phyloP scores from a whole-genome alignment of 352 stramenopile species.

The Pythium phragmiticola region DNA sequence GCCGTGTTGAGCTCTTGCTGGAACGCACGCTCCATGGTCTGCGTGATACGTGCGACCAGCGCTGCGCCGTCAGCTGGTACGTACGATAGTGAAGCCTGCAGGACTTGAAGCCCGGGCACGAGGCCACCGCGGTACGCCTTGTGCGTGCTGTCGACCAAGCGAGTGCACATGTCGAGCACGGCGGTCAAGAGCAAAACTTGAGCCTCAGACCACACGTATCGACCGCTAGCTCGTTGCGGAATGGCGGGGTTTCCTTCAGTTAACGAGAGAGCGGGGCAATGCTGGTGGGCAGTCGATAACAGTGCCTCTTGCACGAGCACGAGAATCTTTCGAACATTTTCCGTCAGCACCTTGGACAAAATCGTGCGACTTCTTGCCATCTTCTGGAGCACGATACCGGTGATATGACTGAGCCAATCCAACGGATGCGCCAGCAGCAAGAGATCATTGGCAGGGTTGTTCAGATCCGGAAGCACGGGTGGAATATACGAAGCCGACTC shows the following conservation, averaged over 20 bases:
- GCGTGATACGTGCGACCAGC: slow-evolving; percentile 58
- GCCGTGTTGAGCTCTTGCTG: slow-evolving; percentile 75
- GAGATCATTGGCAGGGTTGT: not conserved
- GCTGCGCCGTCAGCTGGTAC: slow-evolving; percentile 25
- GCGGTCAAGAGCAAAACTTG: slow-evolving; percentile 72
- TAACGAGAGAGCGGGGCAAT: slow-evolving; percentile 1
- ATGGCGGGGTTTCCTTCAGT: no score
- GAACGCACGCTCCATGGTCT: slow-evolving; percentile 61
- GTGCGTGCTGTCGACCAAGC: slow-evolving; percentile 75
- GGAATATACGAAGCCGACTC: slow-evolving; percentile 15
- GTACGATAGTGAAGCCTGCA: slow-evolving; percentile 58
- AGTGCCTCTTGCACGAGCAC: slow-evolving; percentile 69
- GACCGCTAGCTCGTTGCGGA: slow-evolving; percentile 19
- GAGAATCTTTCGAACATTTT: slow-evolving; percentile 79
- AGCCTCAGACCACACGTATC: slow-evolving; percentile 48
- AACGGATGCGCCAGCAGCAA: slow-evolving; percentile 38
- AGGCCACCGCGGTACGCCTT: slow-evolving; percentile 73
- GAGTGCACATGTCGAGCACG: slow-evolving; percentile 69
- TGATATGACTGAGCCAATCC: slow-evolving; percentile 64
- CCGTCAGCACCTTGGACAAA: slow-evolving; percentile 60
- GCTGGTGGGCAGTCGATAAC: slow-evolving; percentile 34
- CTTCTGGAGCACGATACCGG: slow-evolving; percentile 72
- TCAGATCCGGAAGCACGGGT: slow-evolving; percentile 17
- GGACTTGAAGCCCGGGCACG: slow-evolving; percentile 62
- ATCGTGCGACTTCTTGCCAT: slow-evolving; percentile 78